Base-by-base conservation (phyloP, 805 yeast species). In the Jamesozyma hellenica region DNA sequence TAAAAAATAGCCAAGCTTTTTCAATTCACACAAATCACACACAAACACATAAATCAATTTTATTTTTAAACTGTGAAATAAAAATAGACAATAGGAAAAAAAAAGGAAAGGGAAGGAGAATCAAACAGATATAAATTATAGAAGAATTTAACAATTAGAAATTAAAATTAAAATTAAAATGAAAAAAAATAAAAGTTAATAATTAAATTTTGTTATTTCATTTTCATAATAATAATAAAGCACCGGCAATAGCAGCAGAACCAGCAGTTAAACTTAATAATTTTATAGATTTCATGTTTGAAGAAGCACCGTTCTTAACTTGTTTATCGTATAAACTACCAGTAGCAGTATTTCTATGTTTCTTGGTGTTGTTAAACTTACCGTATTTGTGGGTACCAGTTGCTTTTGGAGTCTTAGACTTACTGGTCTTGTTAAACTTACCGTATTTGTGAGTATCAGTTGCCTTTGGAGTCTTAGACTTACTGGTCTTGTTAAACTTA, bases 381-480 rank as follows among this genome's bases (percentile, higher is more conserved):
- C 82, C 82, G 48, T 64, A 65, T 69, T 44, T 36, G 58, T 33
- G 40, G 38, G 82, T 75, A 47, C 74, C 72, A 42, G 72, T 61
- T 14, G 62, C 28, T 46, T 51, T 44, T 5, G 68, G 45, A n/a
- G 59, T 44, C n/a, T 51, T 38, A 31, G 65, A 75, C 79, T 61
- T 48, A 5, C 51, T 43, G 33, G 58, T 55, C 47, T 68, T 64
- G 56, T 67, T 67, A 66, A 73, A 68, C 54, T 68, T 67, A 46
- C 82, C 82, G 50, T 63, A 64, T 45, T 60, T 69, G 64, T 75
- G 80, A 39, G 82, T 75, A 46, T 73, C 72, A 42, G 72, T 61
- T 14, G 62, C 28, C 47, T 51, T 44, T 6, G 68, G 45, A n/a
- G 60, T 45, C 14, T 51, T 38, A 13, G 62, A 50, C 34, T 61